phyloP scores from a whole-genome alignment of 352 stramenopile species.

The Phytophthora agathidicida region DNA sequence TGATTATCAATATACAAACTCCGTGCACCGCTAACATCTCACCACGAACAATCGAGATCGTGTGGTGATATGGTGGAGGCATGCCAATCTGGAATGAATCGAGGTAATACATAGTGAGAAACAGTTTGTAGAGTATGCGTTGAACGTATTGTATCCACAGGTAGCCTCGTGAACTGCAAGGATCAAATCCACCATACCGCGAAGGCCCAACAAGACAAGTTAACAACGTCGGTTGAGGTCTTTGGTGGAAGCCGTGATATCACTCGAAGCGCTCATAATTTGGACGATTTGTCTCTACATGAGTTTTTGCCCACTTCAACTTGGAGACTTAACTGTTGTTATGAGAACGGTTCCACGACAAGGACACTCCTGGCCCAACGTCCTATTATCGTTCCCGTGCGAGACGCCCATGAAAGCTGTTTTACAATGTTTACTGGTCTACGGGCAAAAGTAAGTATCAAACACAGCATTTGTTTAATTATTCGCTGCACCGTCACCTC shows the following conservation, averaged over 20 bases:
- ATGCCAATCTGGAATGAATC: conserved; percentile 15
- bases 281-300: no score
- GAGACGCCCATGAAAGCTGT: no score
- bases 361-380: no score
- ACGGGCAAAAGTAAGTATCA: no score
- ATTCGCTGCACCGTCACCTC: no score
- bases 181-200: neutral
- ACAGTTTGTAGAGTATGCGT: conserved; percentile 10
- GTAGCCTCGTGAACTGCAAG: neutral
- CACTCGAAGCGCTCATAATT: no score
- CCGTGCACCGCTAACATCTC: conserved; percentile 5
- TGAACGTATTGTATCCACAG: neutral
- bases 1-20: conserved; percentile 15
- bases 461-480: no score
- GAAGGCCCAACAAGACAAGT: conserved; percentile 1
- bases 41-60: conserved; percentile 10
- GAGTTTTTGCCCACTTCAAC: no score
- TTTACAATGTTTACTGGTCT: no score
- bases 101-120: conserved; percentile 8
- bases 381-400: no score
- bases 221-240: neutral
- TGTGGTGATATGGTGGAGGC: conserved; percentile 11
- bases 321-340: no score
- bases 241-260: neutral
- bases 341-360: no score